Percentiles rank a stretch among this genome's conserved stretches.
These are phyloP conservation scores for Encephalitozoon hellem DNA, from an alignment of 371 early-diverging fungal species.

Conservation along the genomic window DNA sequence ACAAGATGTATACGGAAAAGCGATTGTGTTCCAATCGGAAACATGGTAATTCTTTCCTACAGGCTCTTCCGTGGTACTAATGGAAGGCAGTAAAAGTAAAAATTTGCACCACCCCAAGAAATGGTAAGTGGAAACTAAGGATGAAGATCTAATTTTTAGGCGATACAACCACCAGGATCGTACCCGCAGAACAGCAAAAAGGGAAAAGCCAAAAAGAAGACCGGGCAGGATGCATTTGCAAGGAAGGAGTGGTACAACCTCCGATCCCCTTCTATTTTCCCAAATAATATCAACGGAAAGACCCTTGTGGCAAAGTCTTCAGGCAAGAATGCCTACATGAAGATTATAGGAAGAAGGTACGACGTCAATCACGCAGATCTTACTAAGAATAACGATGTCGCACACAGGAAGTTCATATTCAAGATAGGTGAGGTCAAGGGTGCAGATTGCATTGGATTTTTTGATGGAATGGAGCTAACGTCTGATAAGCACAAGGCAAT, in stretches of 20 bases:
- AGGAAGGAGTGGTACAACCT: conserved; percentile 59
- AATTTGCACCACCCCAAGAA: neutral
- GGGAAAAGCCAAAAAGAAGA: conserved; percentile 39
- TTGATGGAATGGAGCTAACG: conserved; percentile 98
- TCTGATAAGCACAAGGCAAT: conserved; percentile 97
- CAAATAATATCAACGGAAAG: conserved; percentile 40
- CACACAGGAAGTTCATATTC: conserved; percentile 95
- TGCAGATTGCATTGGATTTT: conserved; percentile 94
- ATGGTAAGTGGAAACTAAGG: neutral
- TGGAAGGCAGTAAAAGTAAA: neutral
- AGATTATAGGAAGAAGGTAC: conserved; percentile 83
- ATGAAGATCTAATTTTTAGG: conserved; percentile 28
- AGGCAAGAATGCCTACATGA: conserved; percentile 40
- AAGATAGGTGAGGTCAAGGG: conserved; percentile 92
- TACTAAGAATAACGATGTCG: conserved; percentile 65
- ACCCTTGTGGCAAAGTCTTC: conserved; percentile 49
- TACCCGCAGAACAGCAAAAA: conserved; percentile 51
- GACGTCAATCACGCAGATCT: conserved; percentile 94
- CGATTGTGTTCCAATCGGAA: conserved; percentile 49
- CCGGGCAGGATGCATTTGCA: conserved; percentile 40
- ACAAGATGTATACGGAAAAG: conserved; percentile 23
- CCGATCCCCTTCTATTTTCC: conserved; percentile 32
- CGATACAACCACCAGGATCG: conserved; percentile 45
- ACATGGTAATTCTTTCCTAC: conserved; percentile 44
- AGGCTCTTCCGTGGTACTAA: neutral